Evolutionary conservation across 768 basidiomycete species (phyloP).

Genomic region (Boletus rubropictus): DNA sequence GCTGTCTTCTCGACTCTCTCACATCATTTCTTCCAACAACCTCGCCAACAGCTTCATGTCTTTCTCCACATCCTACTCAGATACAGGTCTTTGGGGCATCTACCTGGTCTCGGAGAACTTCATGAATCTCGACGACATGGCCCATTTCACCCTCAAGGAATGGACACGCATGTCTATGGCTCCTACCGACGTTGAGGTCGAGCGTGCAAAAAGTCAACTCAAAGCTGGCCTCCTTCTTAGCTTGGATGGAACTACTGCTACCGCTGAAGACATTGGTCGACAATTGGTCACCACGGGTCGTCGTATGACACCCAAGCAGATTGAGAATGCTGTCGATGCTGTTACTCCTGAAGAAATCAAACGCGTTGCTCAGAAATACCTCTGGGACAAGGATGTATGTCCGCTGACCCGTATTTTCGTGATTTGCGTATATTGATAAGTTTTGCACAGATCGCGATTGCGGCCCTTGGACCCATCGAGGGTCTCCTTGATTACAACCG

Average conservation of each 20-base stretch:
- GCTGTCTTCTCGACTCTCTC: constrained; percentile 85
- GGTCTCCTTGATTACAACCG: constrained; percentile 95
- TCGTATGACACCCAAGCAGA: constrained; percentile 86
- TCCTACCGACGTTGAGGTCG: constrained; percentile 81
- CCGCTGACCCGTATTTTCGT: constrained; percentile 23
- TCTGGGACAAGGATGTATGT: constrained; percentile 90
- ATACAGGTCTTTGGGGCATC: constrained; percentile 98
- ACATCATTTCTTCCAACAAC: constrained; percentile 87
- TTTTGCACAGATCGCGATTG: constrained; percentile 63
- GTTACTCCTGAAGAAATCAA: constrained; percentile 86
- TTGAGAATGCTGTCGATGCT: constrained; percentile 87
- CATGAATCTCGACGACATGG: constrained; percentile 85
- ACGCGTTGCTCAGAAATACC: constrained; percentile 91
- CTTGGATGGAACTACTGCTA: constrained; percentile 92
- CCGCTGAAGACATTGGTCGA: constrained; percentile 98
- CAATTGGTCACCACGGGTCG: constrained; percentile 93
- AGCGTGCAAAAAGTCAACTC: constrained; percentile 97
- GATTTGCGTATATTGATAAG: constrained; percentile 1
- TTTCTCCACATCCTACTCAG: constrained; percentile 97
- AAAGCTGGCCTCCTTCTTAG: constrained; percentile 89
- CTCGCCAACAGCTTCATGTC: constrained; percentile 99
- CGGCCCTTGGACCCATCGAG: constrained; percentile 86
- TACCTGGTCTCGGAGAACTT: constrained; percentile 95
- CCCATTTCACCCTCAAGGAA: constrained; percentile 91
- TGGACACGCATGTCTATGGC: constrained; percentile 93